A percentile compares a stretch with the other conserved stretches of the same genome.
phyloP scores from a whole-genome alignment of 1,284 basidiomycete species.

The Apiotrichum akiyoshidainum region DNA sequence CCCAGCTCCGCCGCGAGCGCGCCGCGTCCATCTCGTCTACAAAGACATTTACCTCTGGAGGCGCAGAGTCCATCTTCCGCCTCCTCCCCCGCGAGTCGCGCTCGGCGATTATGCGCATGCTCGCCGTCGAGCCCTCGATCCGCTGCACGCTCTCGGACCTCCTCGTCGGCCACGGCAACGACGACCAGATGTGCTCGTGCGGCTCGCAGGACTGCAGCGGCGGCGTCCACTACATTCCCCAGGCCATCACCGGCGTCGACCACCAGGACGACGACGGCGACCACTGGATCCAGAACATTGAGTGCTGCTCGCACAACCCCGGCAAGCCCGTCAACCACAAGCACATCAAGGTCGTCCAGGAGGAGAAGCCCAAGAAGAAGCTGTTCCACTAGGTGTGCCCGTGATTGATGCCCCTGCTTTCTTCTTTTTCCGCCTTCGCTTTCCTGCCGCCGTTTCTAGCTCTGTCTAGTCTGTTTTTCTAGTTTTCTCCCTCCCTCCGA shows the following conservation, averaged over 20 bases:
- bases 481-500: no score
- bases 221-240: conserved; percentile 48
- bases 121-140: conserved; percentile 80
- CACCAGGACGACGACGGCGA: conserved; percentile 50
- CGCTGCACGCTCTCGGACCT: conserved; percentile 93
- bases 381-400: conserved; percentile 45
- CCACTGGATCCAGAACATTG: conserved; percentile 67
- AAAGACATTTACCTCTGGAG: conserved; percentile 70
- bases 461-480: no score
- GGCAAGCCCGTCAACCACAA: conserved; percentile 45
- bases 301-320: conserved; percentile 61
- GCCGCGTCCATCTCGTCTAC: conserved; percentile 45
- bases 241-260: conserved; percentile 42
- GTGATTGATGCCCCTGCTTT: neutral
- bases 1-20: conserved; percentile 40
- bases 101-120: conserved; percentile 85
- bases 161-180: conserved; percentile 71
- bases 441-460: neutral
- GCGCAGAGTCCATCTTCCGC: conserved; percentile 97
- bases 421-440: neutral
- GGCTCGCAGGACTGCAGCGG: conserved; percentile 54
- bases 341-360: conserved; percentile 52
- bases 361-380: conserved; percentile 50
- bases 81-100: conserved; percentile 89
- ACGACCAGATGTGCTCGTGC: conserved; percentile 76